Evolutionary conservation across 73 alveolate genomes (phyloP), one percentile per base, ranked within the genome.

Genomic region (Durusdinium trenchii): DNA sequence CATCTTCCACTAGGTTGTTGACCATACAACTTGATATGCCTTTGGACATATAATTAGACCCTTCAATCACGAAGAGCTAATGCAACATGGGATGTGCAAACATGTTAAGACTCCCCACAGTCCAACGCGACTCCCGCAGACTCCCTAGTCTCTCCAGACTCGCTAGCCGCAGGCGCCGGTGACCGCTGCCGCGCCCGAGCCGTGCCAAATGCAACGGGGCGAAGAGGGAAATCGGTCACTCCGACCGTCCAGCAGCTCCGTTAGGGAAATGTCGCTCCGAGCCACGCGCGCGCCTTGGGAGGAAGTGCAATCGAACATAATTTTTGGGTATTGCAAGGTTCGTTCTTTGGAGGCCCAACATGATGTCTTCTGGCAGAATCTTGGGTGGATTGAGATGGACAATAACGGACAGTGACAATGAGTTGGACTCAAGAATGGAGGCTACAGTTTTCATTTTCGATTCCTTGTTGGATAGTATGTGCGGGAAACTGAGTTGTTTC

Each of bases 151-250:
- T 7, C 28, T 30, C 79, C n/a, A 43, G 42, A 64, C 1, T 0
- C 36, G 79, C 79, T 64, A 32, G 28, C 36, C 69, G 47, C 26
- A 81, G 91, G 86, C 60, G 50, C 91, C 91, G 5, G 91, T 9
- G 32, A 81, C 47, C 50, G 91, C 91, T 1, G 91, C 91, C 43
- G 91, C 91, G 48, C 91, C 91, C 4, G 91, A 81, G 71, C 91
- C 91, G 50, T 81, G 91, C 71, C 69, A 81, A 3, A 67, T 64
- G 46, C 91, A 81, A 48, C 91, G 64, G 43, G 91, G 91, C 48
- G 91, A 81, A 2, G 91, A 30, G 45, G 71, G 28, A 40, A 18
- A 10, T 45, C 30, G 91, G 71, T 12, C 50, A 32, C 35, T 26
- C 38, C 50, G 57, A 6, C 71, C 91, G 10, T 18, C 36, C 91